These are phyloP conservation scores for Ceratobasidium sp. DNA, from an alignment of 1,284 basidiomycete species.

Conservation along the genomic window DNA sequence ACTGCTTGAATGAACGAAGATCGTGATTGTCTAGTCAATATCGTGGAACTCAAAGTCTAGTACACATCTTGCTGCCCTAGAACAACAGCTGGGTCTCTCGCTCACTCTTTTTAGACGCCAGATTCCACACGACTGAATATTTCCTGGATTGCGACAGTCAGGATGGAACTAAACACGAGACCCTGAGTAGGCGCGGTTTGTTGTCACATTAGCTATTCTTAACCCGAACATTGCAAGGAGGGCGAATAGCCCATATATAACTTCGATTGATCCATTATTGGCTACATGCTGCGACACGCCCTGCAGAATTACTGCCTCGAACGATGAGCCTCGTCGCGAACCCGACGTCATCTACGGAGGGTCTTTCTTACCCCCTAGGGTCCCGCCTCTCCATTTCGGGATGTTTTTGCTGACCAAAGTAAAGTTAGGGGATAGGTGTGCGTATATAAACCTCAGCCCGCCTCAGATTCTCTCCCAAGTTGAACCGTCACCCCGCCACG, in stretches of 20 bases:
- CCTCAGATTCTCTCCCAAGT: not conserved
- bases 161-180: not conserved
- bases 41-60: no score
- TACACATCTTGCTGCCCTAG: no score
- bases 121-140: no score
- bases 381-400: not conserved
- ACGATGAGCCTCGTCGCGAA: not conserved
- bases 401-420: not conserved
- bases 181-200: constrained; percentile 18
- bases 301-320: not conserved
- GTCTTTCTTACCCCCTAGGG: not conserved
- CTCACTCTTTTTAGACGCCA: no score
- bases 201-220: not conserved
- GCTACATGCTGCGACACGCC: not conserved
- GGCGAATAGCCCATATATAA: no score
- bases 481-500: not conserved
- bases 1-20: no score
- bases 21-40: no score
- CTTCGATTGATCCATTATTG: no score
- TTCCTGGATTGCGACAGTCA: no score
- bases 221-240: no score
- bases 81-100: no score
- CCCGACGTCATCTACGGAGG: not conserved
- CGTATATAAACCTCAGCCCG: not conserved
- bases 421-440: not conserved